Conservation (phyloP, 805 yeast species). For the Tetrapisispora namnaoensis region DNA sequence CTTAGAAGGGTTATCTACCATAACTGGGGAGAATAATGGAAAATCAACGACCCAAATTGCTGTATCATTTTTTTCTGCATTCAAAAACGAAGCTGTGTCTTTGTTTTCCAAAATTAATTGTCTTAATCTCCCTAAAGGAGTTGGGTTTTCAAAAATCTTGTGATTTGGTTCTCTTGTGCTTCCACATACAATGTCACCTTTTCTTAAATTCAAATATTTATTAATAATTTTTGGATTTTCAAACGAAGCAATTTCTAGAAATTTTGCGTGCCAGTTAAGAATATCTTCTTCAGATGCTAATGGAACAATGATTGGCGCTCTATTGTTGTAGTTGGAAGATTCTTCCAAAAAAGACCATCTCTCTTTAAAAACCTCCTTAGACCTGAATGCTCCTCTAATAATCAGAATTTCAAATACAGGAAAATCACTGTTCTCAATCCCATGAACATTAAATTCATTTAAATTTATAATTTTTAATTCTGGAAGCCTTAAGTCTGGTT, state of each 20-base stretch:
- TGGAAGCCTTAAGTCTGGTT: slow-evolving; percentile 76
- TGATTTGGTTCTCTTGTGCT: slow-evolving; percentile 53
- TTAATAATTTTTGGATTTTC: slow-evolving; percentile 27
- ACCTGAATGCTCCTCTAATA: slow-evolving; percentile 39
- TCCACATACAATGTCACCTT: slow-evolving; percentile 71
- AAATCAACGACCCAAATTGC: slow-evolving; percentile 86
- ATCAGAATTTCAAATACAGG: slow-evolving; percentile 71
- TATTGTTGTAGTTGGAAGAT: slow-evolving; percentile 37
- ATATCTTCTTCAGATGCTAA: slow-evolving; percentile 37
- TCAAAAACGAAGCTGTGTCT: slow-evolving; percentile 33
- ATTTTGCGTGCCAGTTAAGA: slow-evolving; percentile 35
- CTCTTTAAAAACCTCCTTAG: slow-evolving; percentile 16
- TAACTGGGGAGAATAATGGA: slow-evolving; percentile 80
- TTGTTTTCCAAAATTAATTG: slow-evolving; percentile 52
- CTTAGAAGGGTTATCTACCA: slow-evolving; percentile 19
- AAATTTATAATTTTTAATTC: slow-evolving; percentile 41
- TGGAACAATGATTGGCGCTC: slow-evolving; percentile 50
- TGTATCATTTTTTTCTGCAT: slow-evolving; percentile 28
- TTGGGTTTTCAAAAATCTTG: slow-evolving; percentile 80
- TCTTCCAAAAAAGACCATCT: slow-evolving; percentile 35
- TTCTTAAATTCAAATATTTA: slow-evolving; percentile 33
- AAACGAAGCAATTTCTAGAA: slow-evolving; percentile 26
- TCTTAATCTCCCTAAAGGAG: slow-evolving; percentile 82
- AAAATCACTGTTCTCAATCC: slow-evolving; percentile 36
- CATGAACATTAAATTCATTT: slow-evolving; percentile 30